These are phyloP conservation scores for Gymnopilus junonius DNA, from an alignment of 768 basidiomycete genomes.

Conservation along the genomic window DNA sequence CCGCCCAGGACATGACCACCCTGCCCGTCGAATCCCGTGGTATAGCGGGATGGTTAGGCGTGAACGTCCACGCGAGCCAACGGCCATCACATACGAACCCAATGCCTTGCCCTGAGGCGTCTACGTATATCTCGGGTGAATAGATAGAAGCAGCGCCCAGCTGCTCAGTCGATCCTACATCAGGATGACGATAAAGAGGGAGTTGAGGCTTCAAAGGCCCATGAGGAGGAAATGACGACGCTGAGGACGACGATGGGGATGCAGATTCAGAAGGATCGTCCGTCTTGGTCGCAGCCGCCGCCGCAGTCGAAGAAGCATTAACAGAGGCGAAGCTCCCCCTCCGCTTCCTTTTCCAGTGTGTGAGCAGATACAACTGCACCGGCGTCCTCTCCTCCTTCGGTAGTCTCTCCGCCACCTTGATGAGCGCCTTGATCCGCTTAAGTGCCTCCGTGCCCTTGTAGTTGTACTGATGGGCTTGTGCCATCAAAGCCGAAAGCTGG, in stretches of 20 bases:
- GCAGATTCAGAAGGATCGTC: not conserved
- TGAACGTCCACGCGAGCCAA: conserved; percentile 47
- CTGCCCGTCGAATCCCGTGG: conserved; percentile 31
- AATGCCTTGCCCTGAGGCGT: conserved; percentile 47
- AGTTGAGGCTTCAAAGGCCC: no score
- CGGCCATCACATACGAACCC: conserved; percentile 36
- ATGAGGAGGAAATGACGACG: conserved; percentile 28
- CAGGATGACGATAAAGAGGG: not conserved
- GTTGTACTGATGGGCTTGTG: not conserved
- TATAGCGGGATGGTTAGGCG: conserved; percentile 5
- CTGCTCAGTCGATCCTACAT: no score
- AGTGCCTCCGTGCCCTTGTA: conserved; percentile 5
- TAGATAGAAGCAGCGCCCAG: no score
- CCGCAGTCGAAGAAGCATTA: no score
- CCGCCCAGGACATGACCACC: conserved; percentile 46
- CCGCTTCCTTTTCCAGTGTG: conserved; percentile 15
- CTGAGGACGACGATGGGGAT: conserved; percentile 10
- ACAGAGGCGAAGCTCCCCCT: no score
- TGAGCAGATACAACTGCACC: conserved; percentile 25
- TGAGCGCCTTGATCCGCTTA: conserved; percentile 17
- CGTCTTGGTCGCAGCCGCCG: not conserved
- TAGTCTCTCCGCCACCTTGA: conserved; percentile 23
- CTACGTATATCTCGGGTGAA: conserved; percentile 22
- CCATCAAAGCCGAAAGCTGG: not conserved
- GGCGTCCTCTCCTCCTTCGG: conserved; percentile 15